Evolutionary conservation across 345 rosid species (phyloP).

Genomic region (Salix brachista): DNA sequence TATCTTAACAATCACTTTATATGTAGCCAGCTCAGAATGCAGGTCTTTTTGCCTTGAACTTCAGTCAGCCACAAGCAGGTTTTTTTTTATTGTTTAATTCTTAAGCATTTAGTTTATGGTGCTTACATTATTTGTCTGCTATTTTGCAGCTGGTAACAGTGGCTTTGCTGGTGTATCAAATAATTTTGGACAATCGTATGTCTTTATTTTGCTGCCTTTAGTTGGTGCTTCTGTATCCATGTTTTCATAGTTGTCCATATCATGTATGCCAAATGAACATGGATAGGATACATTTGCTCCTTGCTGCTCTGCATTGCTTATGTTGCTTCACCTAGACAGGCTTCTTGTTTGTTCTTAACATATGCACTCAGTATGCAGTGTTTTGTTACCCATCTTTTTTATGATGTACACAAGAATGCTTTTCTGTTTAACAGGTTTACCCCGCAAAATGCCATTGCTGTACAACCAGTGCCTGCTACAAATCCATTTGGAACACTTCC

Average conservation of each 20-base stretch:
- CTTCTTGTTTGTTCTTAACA: neutral
- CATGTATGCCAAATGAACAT: neutral
- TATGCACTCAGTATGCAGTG: neutral
- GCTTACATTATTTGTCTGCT: slow-evolving; percentile 12
- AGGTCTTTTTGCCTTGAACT: slow-evolving; percentile 48
- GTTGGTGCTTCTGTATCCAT: neutral
- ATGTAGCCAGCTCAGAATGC: slow-evolving; percentile 53
- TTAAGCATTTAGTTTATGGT: slow-evolving; percentile 1
- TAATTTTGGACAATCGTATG: slow-evolving; percentile 54
- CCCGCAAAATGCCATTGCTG: slow-evolving; percentile 34
- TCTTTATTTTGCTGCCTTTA: slow-evolving; percentile 8
- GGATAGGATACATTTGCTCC: neutral
- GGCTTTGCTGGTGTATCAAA: slow-evolving; percentile 42
- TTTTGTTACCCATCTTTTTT: neutral
- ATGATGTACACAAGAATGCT: neutral
- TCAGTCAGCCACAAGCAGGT: slow-evolving; percentile 60
- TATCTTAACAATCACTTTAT: slow-evolving; percentile 4
- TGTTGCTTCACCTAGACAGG: neutral
- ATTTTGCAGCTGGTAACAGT: slow-evolving; percentile 38
- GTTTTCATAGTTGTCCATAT: neutral
- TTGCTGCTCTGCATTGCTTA: neutral
- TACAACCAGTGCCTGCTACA: slow-evolving; percentile 51
- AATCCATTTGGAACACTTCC: slow-evolving; percentile 95
- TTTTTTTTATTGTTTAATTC: neutral
- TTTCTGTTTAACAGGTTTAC: slow-evolving; percentile 45